Evolutionary conservation across 1,284 basidiomycete species (phyloP).

Genomic region (Afroboletus lepidellus): DNA sequence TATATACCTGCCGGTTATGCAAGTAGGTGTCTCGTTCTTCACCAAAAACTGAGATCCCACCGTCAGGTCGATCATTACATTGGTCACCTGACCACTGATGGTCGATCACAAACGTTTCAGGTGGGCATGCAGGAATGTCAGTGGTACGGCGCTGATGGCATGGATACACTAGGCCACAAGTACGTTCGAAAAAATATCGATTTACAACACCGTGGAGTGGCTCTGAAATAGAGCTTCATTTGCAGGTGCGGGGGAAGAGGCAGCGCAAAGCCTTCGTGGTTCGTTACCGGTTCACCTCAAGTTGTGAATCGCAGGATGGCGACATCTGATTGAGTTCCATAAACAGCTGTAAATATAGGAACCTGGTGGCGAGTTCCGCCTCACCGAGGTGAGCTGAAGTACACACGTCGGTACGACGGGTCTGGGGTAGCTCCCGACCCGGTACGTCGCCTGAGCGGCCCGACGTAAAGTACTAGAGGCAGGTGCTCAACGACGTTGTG

Average conservation of each 20-base stretch:
- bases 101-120: not conserved
- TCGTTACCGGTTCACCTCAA: not conserved
- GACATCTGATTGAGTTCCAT: not conserved
- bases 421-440: not conserved
- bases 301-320: too few species aligned
- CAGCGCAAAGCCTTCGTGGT: too few species aligned
- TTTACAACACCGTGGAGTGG: too few species aligned
- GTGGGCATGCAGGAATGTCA: too few species aligned
- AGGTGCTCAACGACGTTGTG: not conserved
- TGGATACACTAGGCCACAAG: not conserved
- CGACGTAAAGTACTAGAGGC: not conserved
- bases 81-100: not conserved
- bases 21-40: too few species aligned
- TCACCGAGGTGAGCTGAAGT: not conserved
- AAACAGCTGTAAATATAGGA: not conserved
- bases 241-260: not conserved
- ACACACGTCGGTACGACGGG: not conserved
- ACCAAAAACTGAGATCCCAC: not conserved
- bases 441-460: not conserved
- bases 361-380: not conserved
- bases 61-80: not conserved
- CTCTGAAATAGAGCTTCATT: too few species aligned
- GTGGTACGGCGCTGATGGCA: not conserved
- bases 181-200: too few species aligned
- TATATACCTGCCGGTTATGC: too few species aligned